These are phyloP conservation scores for Durio zibethinus DNA, from an alignment of 345 rosid genomes.

Conservation along the genomic window DNA sequence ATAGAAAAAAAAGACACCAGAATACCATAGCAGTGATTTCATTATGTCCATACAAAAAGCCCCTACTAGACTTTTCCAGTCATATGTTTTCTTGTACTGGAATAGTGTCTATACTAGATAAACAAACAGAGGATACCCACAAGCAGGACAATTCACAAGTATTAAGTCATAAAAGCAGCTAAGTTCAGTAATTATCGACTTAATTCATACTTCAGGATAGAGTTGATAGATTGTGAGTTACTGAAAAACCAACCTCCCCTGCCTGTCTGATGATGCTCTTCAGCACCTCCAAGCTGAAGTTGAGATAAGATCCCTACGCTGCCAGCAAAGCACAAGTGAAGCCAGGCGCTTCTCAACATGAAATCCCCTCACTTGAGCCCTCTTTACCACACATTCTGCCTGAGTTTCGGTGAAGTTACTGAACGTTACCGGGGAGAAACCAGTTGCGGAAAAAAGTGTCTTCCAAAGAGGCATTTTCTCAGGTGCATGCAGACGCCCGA, in stretches of 20 bases:
- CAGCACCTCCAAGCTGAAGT: constrained; percentile 60
- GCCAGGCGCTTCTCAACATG: constrained; percentile 52
- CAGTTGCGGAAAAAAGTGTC: constrained; percentile 42
- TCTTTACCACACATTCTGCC: constrained; percentile 49
- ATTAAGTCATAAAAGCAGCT: constrained; percentile 25
- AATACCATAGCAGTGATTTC: constrained; percentile 24
- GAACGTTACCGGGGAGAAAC: constrained; percentile 39
- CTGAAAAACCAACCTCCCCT: constrained; percentile 21
- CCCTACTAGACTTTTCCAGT: constrained; percentile 24
- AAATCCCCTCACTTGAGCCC: constrained; percentile 49
- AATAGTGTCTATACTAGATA: constrained; percentile 18
- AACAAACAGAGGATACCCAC: constrained; percentile 32
- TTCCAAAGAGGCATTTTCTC: constrained; percentile 51
- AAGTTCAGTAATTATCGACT: constrained; percentile 30
- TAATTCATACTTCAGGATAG: constrained; percentile 16
- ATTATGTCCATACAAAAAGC: constrained; percentile 19
- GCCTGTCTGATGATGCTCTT: constrained; percentile 18
- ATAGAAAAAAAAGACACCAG: constrained; percentile 16
- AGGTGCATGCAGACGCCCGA: constrained; percentile 36
- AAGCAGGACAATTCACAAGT: constrained; percentile 21
- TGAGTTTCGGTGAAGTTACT: constrained; percentile 54
- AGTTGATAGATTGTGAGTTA: constrained; percentile 25
- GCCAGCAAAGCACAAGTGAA: constrained; percentile 52
- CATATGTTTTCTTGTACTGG: constrained; percentile 23
- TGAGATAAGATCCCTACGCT: constrained; percentile 44